Base-by-base conservation (phyloP, 2,329 filamentous ascomycete genomes). In the Rutstroemia sp. region DNA sequence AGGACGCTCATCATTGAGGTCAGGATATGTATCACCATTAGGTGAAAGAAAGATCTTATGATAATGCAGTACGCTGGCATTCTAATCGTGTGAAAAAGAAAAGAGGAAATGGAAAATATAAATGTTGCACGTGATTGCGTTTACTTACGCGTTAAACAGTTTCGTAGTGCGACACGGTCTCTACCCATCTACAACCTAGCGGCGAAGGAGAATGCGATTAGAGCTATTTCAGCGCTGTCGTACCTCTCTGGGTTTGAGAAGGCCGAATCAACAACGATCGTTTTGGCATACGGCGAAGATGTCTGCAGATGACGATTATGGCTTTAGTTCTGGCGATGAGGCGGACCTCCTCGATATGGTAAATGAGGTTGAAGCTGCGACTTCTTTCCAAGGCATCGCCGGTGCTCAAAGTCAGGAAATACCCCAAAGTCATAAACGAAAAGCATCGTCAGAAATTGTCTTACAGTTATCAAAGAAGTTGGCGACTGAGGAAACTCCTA, bases 291-390 rank as follows among this genome's bases (percentile, higher is more conserved):
- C 37, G 27, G 23, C 23, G 16, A 39, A 16, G n/a, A 51, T 46
- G 48, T 23, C 30, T 19, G 23, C 42, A 8, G 54, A 51, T 5
- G 60, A 63, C 23, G 55, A 63, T 8, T 63, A 59, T 47, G 60
- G 60, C 12, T 52, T 63, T 16, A 54, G 50, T 51, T 62, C 60
- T 42, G 57, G 53, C 8, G 60, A 63, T 14, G 60, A 63, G n/a
- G 60, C 54, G 25, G 61, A 60, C 14, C 30, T 61, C 7, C 37
- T 60, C 8, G 51, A 52, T n/a, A 27, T 60, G 16, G 27, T 54
- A 27, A 47, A 39, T 14, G 37, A 45, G 34, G 52, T 30, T 42
- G 46, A 34, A 39, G 42, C 42, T 34, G 34, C 48, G 5, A 56
- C 16, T 25, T 17, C 25, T 30, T 19, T n/a, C 7, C 41, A 38